Evolutionary conservation across 2,329 filamentous ascomycete genomes (phyloP), one percentile per base, ranked within the genome.

Genomic region (Trichoderma endophyticum): DNA sequence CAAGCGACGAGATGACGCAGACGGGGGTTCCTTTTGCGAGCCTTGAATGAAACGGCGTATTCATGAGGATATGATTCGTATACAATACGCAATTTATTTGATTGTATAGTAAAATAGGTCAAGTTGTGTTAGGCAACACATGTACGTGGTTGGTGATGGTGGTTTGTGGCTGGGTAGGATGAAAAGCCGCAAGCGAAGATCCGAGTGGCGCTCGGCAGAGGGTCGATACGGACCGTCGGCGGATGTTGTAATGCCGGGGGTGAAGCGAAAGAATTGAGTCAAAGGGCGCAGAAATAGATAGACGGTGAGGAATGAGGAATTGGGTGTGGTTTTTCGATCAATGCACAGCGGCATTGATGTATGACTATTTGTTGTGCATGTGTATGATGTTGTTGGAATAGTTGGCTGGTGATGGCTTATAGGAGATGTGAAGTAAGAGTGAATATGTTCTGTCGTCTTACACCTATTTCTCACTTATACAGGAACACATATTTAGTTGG

Each of bases 171-270:
- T 61, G 18, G 57, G 54, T 3, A 21, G 26, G 43, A 36, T 18
- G 66, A 51, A 60, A 60, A 34, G 26, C 54, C 51, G 34, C 21
- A 24, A 6, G 66, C 66, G 66, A 70, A 62, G 66, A 51, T 36
- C 57, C 66, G 66, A 70, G n/a, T 15, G 14, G 28, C 15, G 39
- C 34, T 14, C 11, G 28, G 39, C 15, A 43, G 15, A 43, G 39
- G 15, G 15, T n/a, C 15, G 14, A 43, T 62, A 32, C 66, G 66
- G 66, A 70, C 66, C 57, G 66, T 70, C 57, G 66, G 66, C 57
- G 66, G 28, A 70, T 61, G 57, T 70, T 24, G 36, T 24, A 54
- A 48, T 48, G 57, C 65, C 65, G 65, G 26, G 56, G 34, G 34
- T 15, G 34, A 15, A 15, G 34, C 34, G 34, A 36, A 36, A 14